Conservation (phyloP, 2,329 filamentous ascomycete species). For the Cladosporium sp. region DNA sequence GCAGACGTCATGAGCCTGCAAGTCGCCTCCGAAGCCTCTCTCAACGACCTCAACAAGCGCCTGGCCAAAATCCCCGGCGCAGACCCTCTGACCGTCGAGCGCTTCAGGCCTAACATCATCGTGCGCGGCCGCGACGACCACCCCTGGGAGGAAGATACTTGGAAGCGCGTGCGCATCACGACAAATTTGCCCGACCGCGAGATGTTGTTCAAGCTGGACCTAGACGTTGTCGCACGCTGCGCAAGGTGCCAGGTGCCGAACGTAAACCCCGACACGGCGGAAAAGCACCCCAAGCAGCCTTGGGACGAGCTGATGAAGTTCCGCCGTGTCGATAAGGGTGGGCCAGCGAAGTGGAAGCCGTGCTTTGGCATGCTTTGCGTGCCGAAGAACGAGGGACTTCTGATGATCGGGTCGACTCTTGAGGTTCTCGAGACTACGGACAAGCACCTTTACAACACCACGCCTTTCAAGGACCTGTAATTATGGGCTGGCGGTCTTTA, state of each 20-base stretch:
- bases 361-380: conserved; percentile 68
- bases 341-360: conserved; percentile 62
- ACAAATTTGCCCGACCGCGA: conserved; percentile 34
- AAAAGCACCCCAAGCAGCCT: conserved; percentile 59
- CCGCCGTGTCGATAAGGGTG: conserved; percentile 59
- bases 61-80: conserved; percentile 40
- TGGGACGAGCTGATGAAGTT: conserved; percentile 65
- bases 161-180: conserved; percentile 58
- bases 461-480: conserved; percentile 36
- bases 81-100: conserved; percentile 57
- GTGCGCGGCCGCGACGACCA: conserved; percentile 50
- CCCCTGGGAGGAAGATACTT: conserved; percentile 64
- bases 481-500: neutral
- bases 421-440: conserved; percentile 60
- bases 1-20: conserved; percentile 61
- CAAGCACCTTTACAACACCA: conserved; percentile 54
- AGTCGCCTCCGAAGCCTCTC: conserved; percentile 57
- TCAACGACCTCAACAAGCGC: conserved; percentile 59
- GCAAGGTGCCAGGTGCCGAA: conserved; percentile 64
- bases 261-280: conserved; percentile 62
- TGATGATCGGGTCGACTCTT: conserved; percentile 60
- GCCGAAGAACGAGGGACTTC: conserved; percentile 54
- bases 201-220: conserved; percentile 41
- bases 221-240: conserved; percentile 62
- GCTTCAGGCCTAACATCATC: conserved; percentile 65